phyloP scores from a whole-genome alignment of 352 stramenopile species.

The Globisporangium polare region DNA sequence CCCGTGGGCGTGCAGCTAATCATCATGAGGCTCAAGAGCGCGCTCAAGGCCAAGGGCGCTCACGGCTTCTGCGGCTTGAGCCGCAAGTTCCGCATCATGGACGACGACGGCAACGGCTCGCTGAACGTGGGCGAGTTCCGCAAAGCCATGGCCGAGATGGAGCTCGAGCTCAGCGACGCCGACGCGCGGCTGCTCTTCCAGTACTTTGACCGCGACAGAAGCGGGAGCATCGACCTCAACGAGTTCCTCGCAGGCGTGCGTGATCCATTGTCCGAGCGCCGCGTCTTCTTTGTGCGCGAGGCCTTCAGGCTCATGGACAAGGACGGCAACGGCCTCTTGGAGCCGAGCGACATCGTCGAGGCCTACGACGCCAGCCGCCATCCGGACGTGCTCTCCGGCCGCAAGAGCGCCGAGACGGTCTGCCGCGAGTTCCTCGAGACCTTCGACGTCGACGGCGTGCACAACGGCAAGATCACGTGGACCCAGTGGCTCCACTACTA shows the following conservation, averaged over 20 bases:
- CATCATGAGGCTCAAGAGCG: slow-evolving; percentile 36
- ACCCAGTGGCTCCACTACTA: slow-evolving; percentile 85
- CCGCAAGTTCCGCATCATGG: slow-evolving; percentile 70
- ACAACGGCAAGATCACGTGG: slow-evolving; percentile 70
- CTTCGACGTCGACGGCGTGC: slow-evolving; percentile 70
- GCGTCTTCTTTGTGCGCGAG: slow-evolving; percentile 64
- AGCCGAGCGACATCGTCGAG: slow-evolving; percentile 76
- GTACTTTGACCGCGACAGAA: slow-evolving; percentile 80
- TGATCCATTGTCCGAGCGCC: slow-evolving; percentile 63
- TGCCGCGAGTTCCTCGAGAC: slow-evolving; percentile 85
- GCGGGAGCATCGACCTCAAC: slow-evolving; percentile 71
- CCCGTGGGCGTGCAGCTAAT: slow-evolving; percentile 60
- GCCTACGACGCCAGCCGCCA: slow-evolving; percentile 82
- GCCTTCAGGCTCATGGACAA: slow-evolving; percentile 87
- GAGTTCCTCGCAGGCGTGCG: slow-evolving; percentile 86
- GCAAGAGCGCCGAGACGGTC: slow-evolving; percentile 56
- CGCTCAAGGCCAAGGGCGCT: slow-evolving; percentile 57
- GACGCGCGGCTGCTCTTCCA: slow-evolving; percentile 74
- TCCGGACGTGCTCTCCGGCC: slow-evolving; percentile 75
- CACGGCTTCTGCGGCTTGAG: slow-evolving; percentile 74
- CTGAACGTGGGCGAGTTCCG: slow-evolving; percentile 80
- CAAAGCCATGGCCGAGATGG: slow-evolving; percentile 47
- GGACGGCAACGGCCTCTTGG: slow-evolving; percentile 62
- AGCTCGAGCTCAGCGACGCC: slow-evolving; percentile 48
- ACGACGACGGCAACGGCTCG: slow-evolving; percentile 69